phyloP scores from a whole-genome alignment of 164 flowering plant species.

The Tetracentron sinense region DNA sequence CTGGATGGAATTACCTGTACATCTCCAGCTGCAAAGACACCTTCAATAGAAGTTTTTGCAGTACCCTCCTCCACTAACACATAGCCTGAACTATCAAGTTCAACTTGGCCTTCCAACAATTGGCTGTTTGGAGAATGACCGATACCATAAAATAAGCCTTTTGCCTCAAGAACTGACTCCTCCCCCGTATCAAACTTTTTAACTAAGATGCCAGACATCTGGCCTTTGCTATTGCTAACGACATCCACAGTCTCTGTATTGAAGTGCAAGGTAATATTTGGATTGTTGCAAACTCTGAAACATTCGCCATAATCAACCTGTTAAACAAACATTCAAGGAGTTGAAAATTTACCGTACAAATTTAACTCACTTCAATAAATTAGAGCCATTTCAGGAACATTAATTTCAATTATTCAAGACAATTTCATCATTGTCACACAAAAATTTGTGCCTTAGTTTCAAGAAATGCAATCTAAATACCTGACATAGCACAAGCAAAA shows the following conservation, averaged over 20 bases:
- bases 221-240: conserved; percentile 85
- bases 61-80: conserved; percentile 76
- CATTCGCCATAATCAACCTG: conserved; percentile 99
- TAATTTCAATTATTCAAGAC: not conserved
- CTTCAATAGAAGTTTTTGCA: conserved; percentile 80
- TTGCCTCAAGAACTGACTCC: conserved; percentile 80
- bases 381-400: not conserved
- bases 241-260: conserved; percentile 85
- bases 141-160: conserved; percentile 92
- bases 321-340: conserved; percentile 95
- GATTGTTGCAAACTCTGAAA: conserved; percentile 99
- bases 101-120: conserved; percentile 80
- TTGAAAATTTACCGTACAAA: conserved; percentile 69
- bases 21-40: conserved; percentile 99
- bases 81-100: conserved; percentile 83
- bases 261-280: conserved; percentile 96
- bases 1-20: conserved; percentile 71
- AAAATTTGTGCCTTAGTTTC: not conserved
- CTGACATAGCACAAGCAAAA: not conserved
- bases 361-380: conserved; percentile 6
- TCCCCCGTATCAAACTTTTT: conserved; percentile 66
- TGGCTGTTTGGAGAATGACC: conserved; percentile 97
- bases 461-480: not conserved
- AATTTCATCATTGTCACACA: not conserved
- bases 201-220: conserved; percentile 86